A percentile compares a stretch with the other conserved stretches of the same genome.
Evolutionary conservation across 2,329 filamentous ascomycete genomes (phyloP).

Genomic region (Dryadomyces quercus-mongolicae): DNA sequence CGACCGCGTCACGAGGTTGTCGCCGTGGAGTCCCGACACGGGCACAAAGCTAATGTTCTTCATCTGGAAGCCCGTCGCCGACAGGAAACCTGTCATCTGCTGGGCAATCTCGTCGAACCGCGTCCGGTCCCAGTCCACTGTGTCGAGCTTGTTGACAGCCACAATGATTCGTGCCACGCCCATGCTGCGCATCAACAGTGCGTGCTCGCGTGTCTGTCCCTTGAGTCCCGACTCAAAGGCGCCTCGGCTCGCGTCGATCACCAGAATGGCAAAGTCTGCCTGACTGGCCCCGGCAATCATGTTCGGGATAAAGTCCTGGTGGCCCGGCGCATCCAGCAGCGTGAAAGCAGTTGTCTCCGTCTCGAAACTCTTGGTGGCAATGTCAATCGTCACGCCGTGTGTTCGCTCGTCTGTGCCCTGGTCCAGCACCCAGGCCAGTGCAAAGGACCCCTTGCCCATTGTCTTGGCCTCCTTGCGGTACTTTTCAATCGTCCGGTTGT

Average conservation of each 20-base stretch:
- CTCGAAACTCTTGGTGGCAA: conserved; percentile 89
- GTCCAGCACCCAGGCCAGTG: conserved; percentile 93
- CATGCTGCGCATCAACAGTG: conserved; percentile 77
- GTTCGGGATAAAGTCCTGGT: conserved; percentile 93
- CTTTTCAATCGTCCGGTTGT: conserved; percentile 78
- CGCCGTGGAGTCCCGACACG: conserved; percentile 77
- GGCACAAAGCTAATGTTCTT: conserved; percentile 82
- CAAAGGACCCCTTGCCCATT: conserved; percentile 90
- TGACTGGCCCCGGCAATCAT: conserved; percentile 97
- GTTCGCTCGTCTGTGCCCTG: conserved; percentile 80
- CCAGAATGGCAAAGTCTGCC: conserved; percentile 88
- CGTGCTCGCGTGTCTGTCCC: conserved; percentile 90
- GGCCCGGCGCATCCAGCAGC: conserved; percentile 88
- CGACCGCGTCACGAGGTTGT: conserved; percentile 61
- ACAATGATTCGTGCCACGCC: conserved; percentile 82
- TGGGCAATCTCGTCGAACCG: conserved; percentile 77
- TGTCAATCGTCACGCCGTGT: conserved; percentile 90
- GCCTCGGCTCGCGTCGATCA: conserved; percentile 81
- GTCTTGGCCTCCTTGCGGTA: conserved; percentile 81
- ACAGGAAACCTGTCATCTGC: conserved; percentile 73
- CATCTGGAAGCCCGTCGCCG: conserved; percentile 65
- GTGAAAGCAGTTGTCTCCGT: conserved; percentile 81
- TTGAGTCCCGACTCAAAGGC: conserved; percentile 89
- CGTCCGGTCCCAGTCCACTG: conserved; percentile 67
- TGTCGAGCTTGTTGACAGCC: conserved; percentile 91